Evolutionary conservation across 176 grass and related monocot genomes (phyloP), one percentile per base, ranked within the genome.

Genomic region (Microstegium vimineum): DNA sequence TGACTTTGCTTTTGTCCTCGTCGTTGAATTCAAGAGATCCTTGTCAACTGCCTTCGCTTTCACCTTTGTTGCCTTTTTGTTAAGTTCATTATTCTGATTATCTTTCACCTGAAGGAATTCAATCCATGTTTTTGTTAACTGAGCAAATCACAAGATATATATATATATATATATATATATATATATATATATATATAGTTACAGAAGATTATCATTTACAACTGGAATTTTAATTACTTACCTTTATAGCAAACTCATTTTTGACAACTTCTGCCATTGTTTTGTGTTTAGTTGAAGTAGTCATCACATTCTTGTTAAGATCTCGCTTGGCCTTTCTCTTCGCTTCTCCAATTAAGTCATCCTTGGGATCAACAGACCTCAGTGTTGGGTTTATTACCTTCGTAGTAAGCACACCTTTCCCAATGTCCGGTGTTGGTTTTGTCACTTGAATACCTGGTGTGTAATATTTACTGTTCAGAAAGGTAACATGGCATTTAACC

Each of bases 391-490:
- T 74, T 81, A 57, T 76, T 70, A 76, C 63, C 86, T 67, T 82
- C 49, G 69, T 25, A 34, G 64, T 80, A 77, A 71, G 54, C 82
- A 76, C 30, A 73, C 65, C 83, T 64, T 83, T 85, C 64, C 75
- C 77, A 22, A 52, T 73, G 76, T 47, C n/a, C 74, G 76, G 77
- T 68, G 69, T 83, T 68, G 49, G 38, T 73, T 64, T 85, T 43
- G 38, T 77, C 65, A 81, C 73, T 65, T 68, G 66, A 17, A 76
- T 63, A 59, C 77, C 71, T 66, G 76, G 49, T 41, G 17, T 69
- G 72, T 25, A 75, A 59, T 85, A 75, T 83, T 74, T 80, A 82
- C 84, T 88, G 91, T 94, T 89, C 79, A 91, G n/a, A 83, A 70
- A 80, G 45, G 16, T 37, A 88, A 84, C 25, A 69, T 69, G 12